These are phyloP conservation scores for Mucor piriformis DNA, from an alignment of 371 early-diverging fungal species.

Conservation along the genomic window DNA sequence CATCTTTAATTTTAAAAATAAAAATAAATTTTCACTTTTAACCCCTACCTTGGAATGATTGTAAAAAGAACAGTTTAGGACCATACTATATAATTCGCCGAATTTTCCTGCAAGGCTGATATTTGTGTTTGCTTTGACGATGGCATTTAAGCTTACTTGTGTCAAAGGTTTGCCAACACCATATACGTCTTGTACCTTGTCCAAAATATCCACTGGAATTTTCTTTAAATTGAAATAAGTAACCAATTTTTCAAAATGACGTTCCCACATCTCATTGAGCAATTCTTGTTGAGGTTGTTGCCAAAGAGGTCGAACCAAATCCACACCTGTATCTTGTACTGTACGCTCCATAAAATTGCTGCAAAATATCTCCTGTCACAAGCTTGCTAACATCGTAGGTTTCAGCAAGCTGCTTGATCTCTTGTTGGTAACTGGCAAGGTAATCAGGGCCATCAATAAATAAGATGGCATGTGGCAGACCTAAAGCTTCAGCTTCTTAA, in stretches of 20 bases:
- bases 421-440: conserved; percentile 47
- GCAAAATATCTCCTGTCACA: conserved; percentile 64
- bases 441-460: conserved; percentile 54
- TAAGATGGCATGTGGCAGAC: conserved; percentile 40
- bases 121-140: not conserved
- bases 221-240: conserved; percentile 52
- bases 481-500: conserved; percentile 46
- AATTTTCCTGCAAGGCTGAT: conserved; percentile 50
- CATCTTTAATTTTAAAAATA: conserved; percentile 40
- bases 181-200: conserved; percentile 6
- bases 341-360: conserved; percentile 64
- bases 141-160: conserved; percentile 8
- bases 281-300: conserved; percentile 39
- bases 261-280: conserved; percentile 41
- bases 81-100: conserved; percentile 66
- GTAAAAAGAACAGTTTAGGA: conserved; percentile 39
- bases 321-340: conserved; percentile 44
- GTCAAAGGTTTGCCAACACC: conserved; percentile 26
- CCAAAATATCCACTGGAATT: conserved; percentile 4
- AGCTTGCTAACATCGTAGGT: conserved; percentile 43
- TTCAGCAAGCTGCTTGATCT: conserved; percentile 34
- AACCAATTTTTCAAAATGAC: conserved; percentile 42
- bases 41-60: conserved; percentile 27
- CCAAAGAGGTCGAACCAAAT: conserved; percentile 60
- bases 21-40: conserved; percentile 36